Evolutionary conservation across 108 stramenopile genomes (phyloP).

Genomic region (Fragilaria crotonensis): DNA sequence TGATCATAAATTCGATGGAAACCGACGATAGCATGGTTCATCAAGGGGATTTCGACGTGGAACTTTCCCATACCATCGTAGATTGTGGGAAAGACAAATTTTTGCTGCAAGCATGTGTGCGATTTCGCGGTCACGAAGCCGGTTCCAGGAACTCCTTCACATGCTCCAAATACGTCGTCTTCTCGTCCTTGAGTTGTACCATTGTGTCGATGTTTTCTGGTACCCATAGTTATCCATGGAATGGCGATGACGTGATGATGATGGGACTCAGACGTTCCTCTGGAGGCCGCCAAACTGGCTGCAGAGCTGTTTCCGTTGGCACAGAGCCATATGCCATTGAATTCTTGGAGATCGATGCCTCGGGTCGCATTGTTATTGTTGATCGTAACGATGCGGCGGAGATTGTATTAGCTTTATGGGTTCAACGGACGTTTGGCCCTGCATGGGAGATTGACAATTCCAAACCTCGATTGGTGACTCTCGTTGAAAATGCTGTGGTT

Average conservation of each 20-base stretch:
- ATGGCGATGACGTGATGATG: slow-evolving; percentile 5
- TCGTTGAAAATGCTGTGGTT: not conserved
- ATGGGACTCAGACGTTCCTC: slow-evolving; percentile 1
- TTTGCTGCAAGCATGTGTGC: slow-evolving; percentile 32
- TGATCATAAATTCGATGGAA: slow-evolving; percentile 28
- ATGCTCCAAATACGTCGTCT: slow-evolving; percentile 27
- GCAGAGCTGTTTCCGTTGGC: not conserved
- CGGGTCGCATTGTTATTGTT: not conserved
- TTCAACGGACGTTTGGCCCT: too few relatives aligned
- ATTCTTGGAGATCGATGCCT: not conserved
- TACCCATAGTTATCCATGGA: not conserved
- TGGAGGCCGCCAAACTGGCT: not conserved
- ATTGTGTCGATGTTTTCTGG: slow-evolving; percentile 36
- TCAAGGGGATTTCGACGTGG: slow-evolving; percentile 13
- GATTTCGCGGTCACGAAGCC: slow-evolving; percentile 5
- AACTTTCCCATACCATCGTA: slow-evolving; percentile 21
- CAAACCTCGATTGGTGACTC: not conserved
- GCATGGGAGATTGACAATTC: not conserved
- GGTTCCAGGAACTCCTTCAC: slow-evolving; percentile 2
- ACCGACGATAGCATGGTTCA: slow-evolving; percentile 19
- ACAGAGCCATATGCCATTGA: not conserved
- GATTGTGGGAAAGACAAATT: slow-evolving; percentile 48
- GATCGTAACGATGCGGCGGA: too few relatives aligned
- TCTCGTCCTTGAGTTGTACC: slow-evolving; percentile 25
- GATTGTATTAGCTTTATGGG: too few relatives aligned